Base-by-base conservation (phyloP, 345 rosid species). In the Cochlearia excelsa region DNA sequence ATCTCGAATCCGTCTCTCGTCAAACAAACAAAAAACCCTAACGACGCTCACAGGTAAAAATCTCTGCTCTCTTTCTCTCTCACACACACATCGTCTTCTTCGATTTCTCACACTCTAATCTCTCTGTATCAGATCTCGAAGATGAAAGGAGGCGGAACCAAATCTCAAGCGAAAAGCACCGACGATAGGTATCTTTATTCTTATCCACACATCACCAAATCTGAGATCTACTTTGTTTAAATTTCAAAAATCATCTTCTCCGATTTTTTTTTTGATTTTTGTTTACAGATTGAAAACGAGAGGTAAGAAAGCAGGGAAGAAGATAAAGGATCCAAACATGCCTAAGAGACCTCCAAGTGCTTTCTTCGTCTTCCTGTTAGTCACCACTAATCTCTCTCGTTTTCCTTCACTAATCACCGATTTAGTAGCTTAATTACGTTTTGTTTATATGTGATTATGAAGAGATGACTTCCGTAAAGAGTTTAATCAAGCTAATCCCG, bases 271-370 rank as follows among this genome's bases (percentile, higher is more conserved):
- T 2, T 1, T 11, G 11, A n/a, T 31, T 5, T 5, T 38, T 57
- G 9, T 9, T 70, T 3, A 30, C 60, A 88, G 94, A 72, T 65
- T 88, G 78, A 88, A 81, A 74, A 75, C 37, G 54, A 82, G 56
- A 70, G 65, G 75, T 57, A 67, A 66, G 30, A 72, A 57, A 59
- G 62, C 71, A 5, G 72, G 78, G 1, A 85, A 84, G 74, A 83
- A 86, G 63, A 52, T 71, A 0, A 83, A 86, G 74, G 94, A 86
- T 74, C 90, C 90, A 7, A 86, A 83, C 81, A 83, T 72, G 78
- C 94, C 94, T 1, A 86, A 83, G 82, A 83, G 87, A 59, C 82
- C 95, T 67, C 79, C 86, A 2, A 82, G 88, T 63, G 76, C 95
- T 51, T 86, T 86, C 80, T 86, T 86, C 76, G 78, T 86, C 68